Evolutionary conservation across 495 filamentous ascomycete species (phyloP).

Genomic region (Aspergillus affinis): DNA sequence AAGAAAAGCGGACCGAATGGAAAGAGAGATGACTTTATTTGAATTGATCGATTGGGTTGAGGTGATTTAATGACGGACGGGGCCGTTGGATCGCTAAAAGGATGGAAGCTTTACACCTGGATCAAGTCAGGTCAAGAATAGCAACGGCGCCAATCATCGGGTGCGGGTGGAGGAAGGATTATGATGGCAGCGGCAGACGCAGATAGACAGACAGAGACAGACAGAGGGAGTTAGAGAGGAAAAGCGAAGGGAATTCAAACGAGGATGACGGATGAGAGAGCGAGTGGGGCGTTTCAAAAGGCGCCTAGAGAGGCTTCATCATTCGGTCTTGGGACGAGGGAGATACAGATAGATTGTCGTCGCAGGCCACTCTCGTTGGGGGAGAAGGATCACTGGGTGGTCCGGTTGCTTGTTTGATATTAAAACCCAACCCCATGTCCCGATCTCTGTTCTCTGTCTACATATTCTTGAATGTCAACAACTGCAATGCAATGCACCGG

Average conservation of each 20-base stretch:
- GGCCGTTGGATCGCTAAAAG: neutral
- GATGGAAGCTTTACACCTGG: neutral
- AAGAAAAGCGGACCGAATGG: slow-evolving; percentile 1
- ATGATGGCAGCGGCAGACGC: neutral
- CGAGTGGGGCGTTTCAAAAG: slow-evolving; percentile 22
- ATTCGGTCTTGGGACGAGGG: slow-evolving; percentile 7
- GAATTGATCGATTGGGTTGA: neutral
- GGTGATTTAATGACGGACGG: neutral
- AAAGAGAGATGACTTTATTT: neutral
- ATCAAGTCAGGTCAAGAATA: neutral
- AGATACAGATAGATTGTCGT: neutral
- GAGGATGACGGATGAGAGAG: slow-evolving; percentile 12
- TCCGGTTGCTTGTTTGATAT: too few species aligned
- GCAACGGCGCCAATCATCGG: slow-evolving; percentile 11
- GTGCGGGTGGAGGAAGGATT: neutral
- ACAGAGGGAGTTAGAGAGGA: too few species aligned
- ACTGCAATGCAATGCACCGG: too few species aligned
- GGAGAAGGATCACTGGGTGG: too few species aligned
- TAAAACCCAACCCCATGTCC: too few species aligned
- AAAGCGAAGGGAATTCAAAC: neutral
- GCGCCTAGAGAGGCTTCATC: slow-evolving; percentile 15
- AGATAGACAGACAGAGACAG: neutral
- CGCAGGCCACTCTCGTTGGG: too few species aligned
- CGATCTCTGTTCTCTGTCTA: too few species aligned
- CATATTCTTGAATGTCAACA: too few species aligned